Conservation (phyloP, 768 basidiomycete species). For the Lactarius pseudohatsudake region DNA sequence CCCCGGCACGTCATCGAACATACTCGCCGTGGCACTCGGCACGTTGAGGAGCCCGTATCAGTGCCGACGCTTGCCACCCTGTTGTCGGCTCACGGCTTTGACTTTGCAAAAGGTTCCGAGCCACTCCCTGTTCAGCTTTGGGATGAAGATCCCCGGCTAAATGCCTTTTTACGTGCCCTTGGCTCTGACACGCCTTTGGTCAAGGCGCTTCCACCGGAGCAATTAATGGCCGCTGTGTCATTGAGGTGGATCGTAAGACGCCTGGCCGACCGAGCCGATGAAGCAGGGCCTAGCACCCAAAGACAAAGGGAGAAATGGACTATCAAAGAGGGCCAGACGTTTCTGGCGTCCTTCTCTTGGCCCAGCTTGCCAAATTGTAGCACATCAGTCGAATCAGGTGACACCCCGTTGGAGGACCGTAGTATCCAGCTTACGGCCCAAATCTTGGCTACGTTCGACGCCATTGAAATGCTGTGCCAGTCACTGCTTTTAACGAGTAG, state of each 20-base stretch:
- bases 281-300: conserved; percentile 50
- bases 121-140: conserved; percentile 49
- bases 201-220: conserved; percentile 45
- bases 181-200: conserved; percentile 54
- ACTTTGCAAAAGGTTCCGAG: conserved; percentile 26
- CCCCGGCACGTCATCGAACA: conserved; percentile 51
- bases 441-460: conserved; percentile 55
- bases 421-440: conserved; percentile 72
- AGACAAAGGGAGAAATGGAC: conserved; percentile 72
- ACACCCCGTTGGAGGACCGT: conserved; percentile 51
- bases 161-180: conserved; percentile 55
- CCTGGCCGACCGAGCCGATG: conserved; percentile 52
- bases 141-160: conserved; percentile 50
- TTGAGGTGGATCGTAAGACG: conserved; percentile 61
- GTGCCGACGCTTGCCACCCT: conserved; percentile 52
- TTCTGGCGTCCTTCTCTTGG: conserved; percentile 52
- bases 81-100: conserved; percentile 37
- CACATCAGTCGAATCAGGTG: conserved; percentile 22
- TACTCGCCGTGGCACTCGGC: conserved; percentile 64
- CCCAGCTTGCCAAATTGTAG: conserved; percentile 3
- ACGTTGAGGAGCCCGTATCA: conserved; percentile 56
- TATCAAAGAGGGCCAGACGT: conserved; percentile 54
- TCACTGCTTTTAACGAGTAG: conserved; percentile 54
- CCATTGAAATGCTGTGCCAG: conserved; percentile 59
- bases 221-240: conserved; percentile 52